A percentile compares a stretch with the other conserved stretches of the same genome.
Conservation (phyloP, 768 basidiomycete species). For the Megacollybia marginata region DNA sequence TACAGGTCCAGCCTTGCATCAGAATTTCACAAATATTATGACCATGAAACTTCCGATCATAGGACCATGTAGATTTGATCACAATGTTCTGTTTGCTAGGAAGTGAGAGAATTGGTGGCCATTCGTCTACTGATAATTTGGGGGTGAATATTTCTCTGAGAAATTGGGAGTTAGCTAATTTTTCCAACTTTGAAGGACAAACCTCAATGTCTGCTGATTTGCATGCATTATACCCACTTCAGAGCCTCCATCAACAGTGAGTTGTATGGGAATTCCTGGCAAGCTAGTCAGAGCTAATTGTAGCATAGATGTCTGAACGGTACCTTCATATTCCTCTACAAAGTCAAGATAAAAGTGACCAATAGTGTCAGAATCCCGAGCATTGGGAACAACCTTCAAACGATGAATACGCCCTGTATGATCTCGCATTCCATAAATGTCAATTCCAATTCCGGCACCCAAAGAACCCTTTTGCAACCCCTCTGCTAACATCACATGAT, state of each 20-base stretch:
- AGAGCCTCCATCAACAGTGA: conserved; percentile 4
- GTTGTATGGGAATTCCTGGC: conserved; percentile 1
- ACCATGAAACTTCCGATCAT: neutral
- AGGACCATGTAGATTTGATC: neutral
- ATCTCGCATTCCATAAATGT: conserved; percentile 7
- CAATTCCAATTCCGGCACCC: conserved; percentile 5
- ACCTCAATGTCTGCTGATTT: neutral
- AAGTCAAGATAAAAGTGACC: neutral
- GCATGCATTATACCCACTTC: conserved; percentile 1
- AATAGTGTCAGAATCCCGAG: neutral
- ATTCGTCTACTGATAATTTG: neutral
- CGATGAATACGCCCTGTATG: neutral
- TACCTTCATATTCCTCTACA: neutral
- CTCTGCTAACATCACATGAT: no score
- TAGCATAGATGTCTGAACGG: neutral
- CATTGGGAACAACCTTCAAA: neutral
- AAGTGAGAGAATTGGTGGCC: neutral
- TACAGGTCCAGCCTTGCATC: neutral
- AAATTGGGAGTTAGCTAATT: neutral
- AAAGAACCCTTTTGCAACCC: no score
- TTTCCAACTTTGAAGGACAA: neutral
- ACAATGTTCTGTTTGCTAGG: neutral
- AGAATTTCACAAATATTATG: neutral
- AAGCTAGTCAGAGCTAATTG: neutral
- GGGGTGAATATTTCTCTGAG: neutral